Evolutionary conservation across 2,329 filamentous ascomycete species (phyloP).

Genomic region (Alternaria brassicae): DNA sequence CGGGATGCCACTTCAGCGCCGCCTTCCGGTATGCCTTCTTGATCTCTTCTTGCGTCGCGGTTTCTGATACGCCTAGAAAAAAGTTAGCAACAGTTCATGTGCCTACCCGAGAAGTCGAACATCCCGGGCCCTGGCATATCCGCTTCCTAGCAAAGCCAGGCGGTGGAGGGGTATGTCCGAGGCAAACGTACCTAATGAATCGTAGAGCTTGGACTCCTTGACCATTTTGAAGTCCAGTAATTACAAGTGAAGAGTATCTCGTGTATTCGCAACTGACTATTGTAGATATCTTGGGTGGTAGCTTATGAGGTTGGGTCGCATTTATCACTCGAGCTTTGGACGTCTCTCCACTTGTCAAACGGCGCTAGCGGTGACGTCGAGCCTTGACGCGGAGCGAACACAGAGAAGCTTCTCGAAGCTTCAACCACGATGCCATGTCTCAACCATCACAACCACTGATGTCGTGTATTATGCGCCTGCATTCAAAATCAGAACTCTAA

Average conservation of each 20-base stretch:
- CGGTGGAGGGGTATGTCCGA: slow-evolving; percentile 32
- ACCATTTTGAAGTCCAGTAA: slow-evolving; percentile 69
- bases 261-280: slow-evolving; percentile 19
- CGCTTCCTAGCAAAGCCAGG: slow-evolving; percentile 11
- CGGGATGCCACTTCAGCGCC: slow-evolving; percentile 90
- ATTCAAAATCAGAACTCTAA: slow-evolving; percentile 1
- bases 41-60: slow-evolving; percentile 89
- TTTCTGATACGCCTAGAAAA: slow-evolving; percentile 68
- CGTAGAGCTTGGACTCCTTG: slow-evolving; percentile 94
- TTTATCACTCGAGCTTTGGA: slow-evolving; percentile 37
- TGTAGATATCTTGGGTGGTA: slow-evolving; percentile 24
- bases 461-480: neutral
- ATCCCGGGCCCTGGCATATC: slow-evolving; percentile 1
- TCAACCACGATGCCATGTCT: slow-evolving; percentile 21
- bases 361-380: slow-evolving; percentile 31
- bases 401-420: slow-evolving; percentile 50
- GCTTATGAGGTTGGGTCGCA: slow-evolving; percentile 29
- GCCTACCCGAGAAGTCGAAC: slow-evolving; percentile 15
- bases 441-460: neutral
- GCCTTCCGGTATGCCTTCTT: slow-evolving; percentile 95
- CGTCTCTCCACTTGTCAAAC: slow-evolving; percentile 40
- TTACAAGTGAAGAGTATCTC: slow-evolving; percentile 17
- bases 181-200: slow-evolving; percentile 66
- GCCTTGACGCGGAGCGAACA: slow-evolving; percentile 15
- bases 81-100: slow-evolving; percentile 30